Evolutionary conservation across 2,329 filamentous ascomycete genomes (phyloP).

Genomic region (Zymoseptoria crescenta): DNA sequence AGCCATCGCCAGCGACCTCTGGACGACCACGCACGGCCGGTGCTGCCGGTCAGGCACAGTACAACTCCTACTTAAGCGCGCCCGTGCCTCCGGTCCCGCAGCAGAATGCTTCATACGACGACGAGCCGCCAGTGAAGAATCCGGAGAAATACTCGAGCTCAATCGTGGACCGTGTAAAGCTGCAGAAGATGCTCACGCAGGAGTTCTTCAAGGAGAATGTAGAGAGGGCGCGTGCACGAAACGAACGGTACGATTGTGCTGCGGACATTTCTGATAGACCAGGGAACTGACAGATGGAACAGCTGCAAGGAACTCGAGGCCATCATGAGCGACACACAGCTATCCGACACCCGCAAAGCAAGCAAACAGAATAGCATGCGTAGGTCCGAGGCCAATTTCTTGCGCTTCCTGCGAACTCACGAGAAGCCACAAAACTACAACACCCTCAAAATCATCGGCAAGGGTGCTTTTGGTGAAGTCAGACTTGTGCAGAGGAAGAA

Average conservation of each 20-base stretch:
- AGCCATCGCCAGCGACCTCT: slow-evolving; percentile 59
- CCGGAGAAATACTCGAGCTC: slow-evolving; percentile 84
- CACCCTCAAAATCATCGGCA: slow-evolving; percentile 96
- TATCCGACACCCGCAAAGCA: slow-evolving; percentile 68
- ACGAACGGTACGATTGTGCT: slow-evolving; percentile 63
- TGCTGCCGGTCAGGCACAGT: slow-evolving; percentile 50
- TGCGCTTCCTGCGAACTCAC: slow-evolving; percentile 88
- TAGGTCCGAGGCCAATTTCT: slow-evolving; percentile 82
- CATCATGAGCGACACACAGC: slow-evolving; percentile 68
- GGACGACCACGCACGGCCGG: slow-evolving; percentile 75
- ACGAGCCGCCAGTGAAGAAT: slow-evolving; percentile 66
- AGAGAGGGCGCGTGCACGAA: slow-evolving; percentile 87
- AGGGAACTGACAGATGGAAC: slow-evolving; percentile 13
- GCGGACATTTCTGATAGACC: not conserved
- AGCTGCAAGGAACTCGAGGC: slow-evolving; percentile 90
- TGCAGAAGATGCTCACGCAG: slow-evolving; percentile 58
- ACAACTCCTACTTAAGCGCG: slow-evolving; percentile 60
- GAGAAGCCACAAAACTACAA: slow-evolving; percentile 91
- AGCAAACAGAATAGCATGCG: slow-evolving; percentile 79
- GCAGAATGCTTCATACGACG: slow-evolving; percentile 41
- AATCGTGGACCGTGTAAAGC: slow-evolving; percentile 64
- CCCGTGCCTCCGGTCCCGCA: slow-evolving; percentile 47
- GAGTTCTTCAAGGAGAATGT: slow-evolving; percentile 98
- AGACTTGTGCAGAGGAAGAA: slow-evolving; percentile 94
- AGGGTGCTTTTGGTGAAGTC: slow-evolving; percentile 97